phyloP scores from a whole-genome alignment of 768 basidiomycete species.

The Scleroderma citrinum region DNA sequence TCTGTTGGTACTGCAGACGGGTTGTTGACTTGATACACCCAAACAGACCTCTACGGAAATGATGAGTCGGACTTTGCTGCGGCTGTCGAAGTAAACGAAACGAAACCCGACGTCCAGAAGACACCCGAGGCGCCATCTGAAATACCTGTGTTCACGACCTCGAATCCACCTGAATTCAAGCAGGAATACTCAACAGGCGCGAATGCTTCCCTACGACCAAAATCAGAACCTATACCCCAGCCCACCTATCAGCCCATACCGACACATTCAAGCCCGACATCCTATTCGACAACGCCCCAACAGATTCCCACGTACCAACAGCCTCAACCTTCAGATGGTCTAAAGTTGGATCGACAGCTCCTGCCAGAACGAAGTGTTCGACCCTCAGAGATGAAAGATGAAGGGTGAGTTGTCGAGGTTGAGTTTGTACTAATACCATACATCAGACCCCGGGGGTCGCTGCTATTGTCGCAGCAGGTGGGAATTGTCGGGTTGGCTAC shows the following conservation, averaged over 20 bases:
- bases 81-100: constrained; percentile 35
- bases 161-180: constrained; percentile 15
- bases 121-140: constrained; percentile 21
- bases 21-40: not conserved
- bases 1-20: not conserved
- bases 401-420: constrained; percentile 73
- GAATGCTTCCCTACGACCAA: constrained; percentile 5
- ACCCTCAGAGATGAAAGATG: constrained; percentile 93
- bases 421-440: constrained; percentile 6
- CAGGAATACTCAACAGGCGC: constrained; percentile 13
- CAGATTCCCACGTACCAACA: constrained; percentile 79
- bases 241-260: constrained; percentile 9
- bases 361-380: constrained; percentile 62
- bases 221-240: constrained; percentile 7
- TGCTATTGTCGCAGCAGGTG: constrained; percentile 17
- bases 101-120: constrained; percentile 21
- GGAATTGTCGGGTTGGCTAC: constrained; percentile 17
- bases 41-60: constrained; percentile 60
- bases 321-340: constrained; percentile 48
- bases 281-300: constrained; percentile 46
- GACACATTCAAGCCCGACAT: constrained; percentile 22
- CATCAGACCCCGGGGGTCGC: constrained; percentile 9
- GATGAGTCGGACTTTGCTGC: constrained; percentile 57
- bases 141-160: constrained; percentile 12
- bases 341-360: constrained; percentile 36